Percentiles rank a stretch among this genome's conserved stretches.
These are phyloP conservation scores for Colletotrichum incanum DNA, from an alignment of 2,329 filamentous ascomycete species.

Conservation along the genomic window DNA sequence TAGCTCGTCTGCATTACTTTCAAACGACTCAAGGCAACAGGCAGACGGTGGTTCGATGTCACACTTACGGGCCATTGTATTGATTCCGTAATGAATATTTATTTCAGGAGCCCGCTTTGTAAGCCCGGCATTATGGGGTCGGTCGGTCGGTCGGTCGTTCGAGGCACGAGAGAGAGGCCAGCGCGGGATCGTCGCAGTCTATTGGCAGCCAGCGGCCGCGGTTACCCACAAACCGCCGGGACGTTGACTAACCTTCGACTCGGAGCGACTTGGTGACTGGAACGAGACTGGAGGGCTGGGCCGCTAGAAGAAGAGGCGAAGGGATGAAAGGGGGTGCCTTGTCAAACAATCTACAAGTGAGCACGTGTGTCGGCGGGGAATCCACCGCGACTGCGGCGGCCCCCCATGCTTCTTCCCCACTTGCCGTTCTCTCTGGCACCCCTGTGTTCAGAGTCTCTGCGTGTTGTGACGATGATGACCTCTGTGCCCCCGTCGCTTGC, in stretches of 20 bases:
- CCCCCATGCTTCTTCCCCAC: constrained; percentile 29
- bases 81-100: constrained; percentile 23
- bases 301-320: background rate
- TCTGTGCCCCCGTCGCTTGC: constrained; percentile 18
- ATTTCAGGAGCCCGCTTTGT: constrained; percentile 29
- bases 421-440: constrained; percentile 15
- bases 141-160: background rate
- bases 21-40: background rate
- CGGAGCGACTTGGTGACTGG: background rate
- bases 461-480: constrained; percentile 5
- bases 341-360: background rate
- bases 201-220: constrained; percentile 5
- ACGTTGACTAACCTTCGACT: background rate
- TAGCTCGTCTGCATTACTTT: background rate
- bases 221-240: background rate
- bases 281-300: background rate
- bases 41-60: background rate
- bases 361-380: constrained; percentile 29
- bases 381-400: constrained; percentile 1
- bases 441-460: background rate
- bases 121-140: constrained; percentile 11
- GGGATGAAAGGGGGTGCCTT: constrained; percentile 1
- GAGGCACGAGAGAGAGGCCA: background rate
- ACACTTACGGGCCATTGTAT: background rate
- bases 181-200: constrained; percentile 1